Percentiles rank a stretch among this genome's conserved stretches.
phyloP scores from a whole-genome alignment of 2,329 filamentous ascomycete species.

The Talaromyces pinophilus region DNA sequence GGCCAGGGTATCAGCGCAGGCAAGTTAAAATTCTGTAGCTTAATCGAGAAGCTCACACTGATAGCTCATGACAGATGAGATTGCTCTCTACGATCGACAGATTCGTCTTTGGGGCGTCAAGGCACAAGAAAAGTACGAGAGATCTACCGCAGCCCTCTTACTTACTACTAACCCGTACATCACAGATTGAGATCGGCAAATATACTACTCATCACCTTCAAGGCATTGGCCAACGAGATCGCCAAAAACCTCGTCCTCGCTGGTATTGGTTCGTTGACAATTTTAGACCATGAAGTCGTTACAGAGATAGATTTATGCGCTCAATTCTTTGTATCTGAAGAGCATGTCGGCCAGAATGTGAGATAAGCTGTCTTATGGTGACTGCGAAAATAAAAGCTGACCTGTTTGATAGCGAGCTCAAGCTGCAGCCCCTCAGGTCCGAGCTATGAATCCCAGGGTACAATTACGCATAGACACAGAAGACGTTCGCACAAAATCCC shows the following conservation, averaged over 20 bases:
- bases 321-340: slow-evolving; percentile 78
- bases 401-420: slow-evolving; percentile 63
- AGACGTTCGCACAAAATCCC: slow-evolving; percentile 66
- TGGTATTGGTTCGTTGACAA: slow-evolving; percentile 84
- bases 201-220: slow-evolving; percentile 84
- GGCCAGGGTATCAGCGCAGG: slow-evolving; percentile 39
- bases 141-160: neutral
- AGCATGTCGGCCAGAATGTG: slow-evolving; percentile 72
- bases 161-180: neutral
- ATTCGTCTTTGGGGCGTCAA: slow-evolving; percentile 96
- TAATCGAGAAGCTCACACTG: neutral
- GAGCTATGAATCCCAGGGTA: slow-evolving; percentile 87
- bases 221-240: slow-evolving; percentile 87
- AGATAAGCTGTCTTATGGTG: slow-evolving; percentile 23
- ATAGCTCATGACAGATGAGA: slow-evolving; percentile 67
- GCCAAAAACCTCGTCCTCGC: slow-evolving; percentile 97
- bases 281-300: slow-evolving; percentile 76
- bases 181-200: slow-evolving; percentile 79
- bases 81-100: slow-evolving; percentile 94
- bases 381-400: neutral
- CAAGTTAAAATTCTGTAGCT: slow-evolving; percentile 24
- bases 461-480: slow-evolving; percentile 69
- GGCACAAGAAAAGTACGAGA: slow-evolving; percentile 73
- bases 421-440: slow-evolving; percentile 74
- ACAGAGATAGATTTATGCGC: slow-evolving; percentile 77